These are phyloP conservation scores for Apiospora hydei DNA, from an alignment of 2,329 filamentous ascomycete genomes.

Conservation along the genomic window DNA sequence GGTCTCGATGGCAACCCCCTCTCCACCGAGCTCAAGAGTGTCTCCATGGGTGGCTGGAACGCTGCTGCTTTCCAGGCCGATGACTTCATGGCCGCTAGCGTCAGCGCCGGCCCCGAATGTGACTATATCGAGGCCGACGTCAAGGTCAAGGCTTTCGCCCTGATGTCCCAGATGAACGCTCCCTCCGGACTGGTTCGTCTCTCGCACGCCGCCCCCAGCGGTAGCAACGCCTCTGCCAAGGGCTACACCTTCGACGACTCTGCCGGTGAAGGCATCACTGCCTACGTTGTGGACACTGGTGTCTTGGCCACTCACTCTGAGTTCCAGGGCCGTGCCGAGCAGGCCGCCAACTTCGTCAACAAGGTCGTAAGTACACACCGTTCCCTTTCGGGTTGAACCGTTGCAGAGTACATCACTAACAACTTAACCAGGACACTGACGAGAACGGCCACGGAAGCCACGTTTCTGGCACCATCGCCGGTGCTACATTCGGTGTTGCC, in stretches of 20 bases:
- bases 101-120: conserved; percentile 57
- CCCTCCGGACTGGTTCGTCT: conserved; percentile 61
- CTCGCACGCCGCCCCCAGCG: conserved; percentile 47
- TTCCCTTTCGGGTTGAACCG: conserved; percentile 24
- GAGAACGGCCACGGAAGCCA: conserved; percentile 71
- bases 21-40: conserved; percentile 54
- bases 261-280: conserved; percentile 63
- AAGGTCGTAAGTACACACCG: conserved; percentile 46
- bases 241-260: conserved; percentile 61
- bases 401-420: conserved; percentile 19
- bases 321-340: conserved; percentile 62
- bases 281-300: conserved; percentile 72
- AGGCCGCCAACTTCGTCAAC: conserved; percentile 61
- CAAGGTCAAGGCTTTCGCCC: conserved; percentile 50
- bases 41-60: conserved; percentile 58
- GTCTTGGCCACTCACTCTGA: conserved; percentile 63
- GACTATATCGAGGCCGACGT: conserved; percentile 63
- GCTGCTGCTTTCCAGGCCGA: conserved; percentile 62
- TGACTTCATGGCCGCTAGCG: conserved; percentile 55
- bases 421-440: conserved; percentile 46
- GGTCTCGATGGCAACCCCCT: conserved; percentile 54
- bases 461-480: conserved; percentile 68
- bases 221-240: conserved; percentile 36
- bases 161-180: conserved; percentile 60
- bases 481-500: conserved; percentile 67